Percentiles rank a stretch among this genome's conserved stretches.
These are phyloP conservation scores for Pyrenophora seminiperda DNA, from an alignment of 2,329 filamentous ascomycete species.

Conservation along the genomic window DNA sequence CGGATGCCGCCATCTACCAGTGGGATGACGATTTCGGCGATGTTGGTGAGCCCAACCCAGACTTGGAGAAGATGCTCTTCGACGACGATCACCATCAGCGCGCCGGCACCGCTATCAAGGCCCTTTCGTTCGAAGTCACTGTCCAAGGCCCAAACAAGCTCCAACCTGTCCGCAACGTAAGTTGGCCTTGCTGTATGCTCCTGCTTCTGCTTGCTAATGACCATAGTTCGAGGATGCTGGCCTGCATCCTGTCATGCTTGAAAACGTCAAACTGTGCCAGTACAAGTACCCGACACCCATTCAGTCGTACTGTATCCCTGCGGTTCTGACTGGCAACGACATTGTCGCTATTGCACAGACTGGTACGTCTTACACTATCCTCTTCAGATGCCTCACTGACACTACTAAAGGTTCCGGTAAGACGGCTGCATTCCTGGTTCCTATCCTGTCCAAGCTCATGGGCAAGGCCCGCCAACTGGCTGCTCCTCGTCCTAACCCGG, in stretches of 20 bases:
- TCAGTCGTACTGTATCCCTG: conserved; percentile 82
- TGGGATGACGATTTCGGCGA: conserved; percentile 88
- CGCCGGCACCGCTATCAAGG: conserved; percentile 67
- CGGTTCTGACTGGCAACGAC: conserved; percentile 76
- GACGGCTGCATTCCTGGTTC: conserved; percentile 89
- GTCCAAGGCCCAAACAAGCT: conserved; percentile 57
- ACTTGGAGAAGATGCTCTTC: conserved; percentile 79
- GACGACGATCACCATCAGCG: conserved; percentile 57
- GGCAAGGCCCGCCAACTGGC: conserved; percentile 90
- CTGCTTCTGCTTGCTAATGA: conserved; percentile 2
- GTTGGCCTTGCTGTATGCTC: conserved; percentile 23
- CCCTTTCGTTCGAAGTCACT: conserved; percentile 60
- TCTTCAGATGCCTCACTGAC: conserved; percentile 8
- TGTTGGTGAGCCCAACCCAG: conserved; percentile 71
- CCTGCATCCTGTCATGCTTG: conserved; percentile 80
- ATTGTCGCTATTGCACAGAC: conserved; percentile 91
- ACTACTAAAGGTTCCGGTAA: conserved; percentile 81
- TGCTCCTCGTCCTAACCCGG: conserved; percentile 72
- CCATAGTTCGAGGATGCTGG: conserved; percentile 74
- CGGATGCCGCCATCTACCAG: conserved; percentile 72
- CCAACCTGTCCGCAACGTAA: conserved; percentile 57
- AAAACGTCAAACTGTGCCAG: conserved; percentile 74
- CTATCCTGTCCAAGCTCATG: conserved; percentile 89
- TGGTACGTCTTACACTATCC: conserved; percentile 61
- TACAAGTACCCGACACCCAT: conserved; percentile 82